A percentile compares a stretch with the other conserved stretches of the same genome.
phyloP scores from a whole-genome alignment of 2,329 filamentous ascomycete genomes.

The Beauveria sp. region DNA sequence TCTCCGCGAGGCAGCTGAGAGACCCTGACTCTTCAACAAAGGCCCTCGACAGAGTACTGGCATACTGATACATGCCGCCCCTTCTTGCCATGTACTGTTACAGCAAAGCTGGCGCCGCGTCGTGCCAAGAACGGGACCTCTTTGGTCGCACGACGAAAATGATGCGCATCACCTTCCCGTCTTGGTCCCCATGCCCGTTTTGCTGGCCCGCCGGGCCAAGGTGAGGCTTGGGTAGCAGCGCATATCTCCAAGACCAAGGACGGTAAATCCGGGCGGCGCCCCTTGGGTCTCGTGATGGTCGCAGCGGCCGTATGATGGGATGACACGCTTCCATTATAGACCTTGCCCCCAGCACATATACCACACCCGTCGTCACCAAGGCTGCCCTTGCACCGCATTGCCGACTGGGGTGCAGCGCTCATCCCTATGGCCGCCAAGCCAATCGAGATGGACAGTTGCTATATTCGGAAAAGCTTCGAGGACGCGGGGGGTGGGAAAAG shows the following conservation, averaged over 20 bases:
- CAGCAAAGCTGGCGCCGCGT: background rate
- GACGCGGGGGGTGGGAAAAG: background rate
- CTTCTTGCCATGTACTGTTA: background rate
- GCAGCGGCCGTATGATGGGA: background rate
- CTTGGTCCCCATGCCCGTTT: background rate
- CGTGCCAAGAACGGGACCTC: background rate
- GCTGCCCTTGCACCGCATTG: background rate
- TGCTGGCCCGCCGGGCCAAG: background rate
- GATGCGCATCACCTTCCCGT: conserved; percentile 2
- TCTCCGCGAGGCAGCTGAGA: background rate
- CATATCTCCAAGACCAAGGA: background rate
- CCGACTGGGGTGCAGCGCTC: background rate
- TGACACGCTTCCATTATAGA: background rate
- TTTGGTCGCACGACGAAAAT: background rate
- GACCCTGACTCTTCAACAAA: background rate
- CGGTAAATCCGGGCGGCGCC: background rate
- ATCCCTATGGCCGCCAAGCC: conserved; percentile 2
- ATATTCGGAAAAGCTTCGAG: background rate
- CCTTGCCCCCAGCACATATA: background rate
- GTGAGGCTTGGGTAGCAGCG: background rate
- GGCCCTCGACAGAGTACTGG: background rate
- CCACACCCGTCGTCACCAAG: no score
- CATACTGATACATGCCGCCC: no score
- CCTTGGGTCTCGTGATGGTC: background rate
- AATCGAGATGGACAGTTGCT: conserved; percentile 7